Percentiles rank a stretch among this genome's conserved stretches.
Evolutionary conservation across 495 filamentous ascomycete genomes (phyloP).

Genomic region (Xylaria flabelliformis): DNA sequence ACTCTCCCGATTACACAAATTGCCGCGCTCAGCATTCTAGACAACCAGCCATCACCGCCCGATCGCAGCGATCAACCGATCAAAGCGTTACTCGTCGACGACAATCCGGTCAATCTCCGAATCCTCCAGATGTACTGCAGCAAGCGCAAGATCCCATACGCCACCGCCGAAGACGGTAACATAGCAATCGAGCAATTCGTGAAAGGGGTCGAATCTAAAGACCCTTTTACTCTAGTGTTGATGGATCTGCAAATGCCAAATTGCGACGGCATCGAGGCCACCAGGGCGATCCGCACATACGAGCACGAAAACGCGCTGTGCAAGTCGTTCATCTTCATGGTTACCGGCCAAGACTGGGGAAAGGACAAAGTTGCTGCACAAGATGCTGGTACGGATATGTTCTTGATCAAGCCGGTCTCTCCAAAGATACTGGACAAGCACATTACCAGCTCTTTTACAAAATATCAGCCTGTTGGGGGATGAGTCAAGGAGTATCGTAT

Average conservation of each 20-base stretch:
- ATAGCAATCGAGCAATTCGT: conserved; percentile 25
- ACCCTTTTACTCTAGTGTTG: conserved; percentile 20
- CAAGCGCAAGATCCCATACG: conserved; percentile 27
- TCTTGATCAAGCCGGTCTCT: conserved; percentile 22
- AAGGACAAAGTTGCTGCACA: conserved; percentile 20
- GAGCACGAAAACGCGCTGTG: conserved; percentile 18
- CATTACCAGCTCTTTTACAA: conserved; percentile 18
- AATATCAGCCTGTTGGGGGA: background rate
- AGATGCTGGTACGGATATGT: conserved; percentile 20
- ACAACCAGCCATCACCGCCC: background rate
- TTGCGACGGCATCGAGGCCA: conserved; percentile 29
- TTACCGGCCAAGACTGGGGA: conserved; percentile 30
- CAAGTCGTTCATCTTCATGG: conserved; percentile 24
- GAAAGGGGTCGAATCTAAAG: conserved; percentile 8
- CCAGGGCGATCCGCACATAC: conserved; percentile 22
- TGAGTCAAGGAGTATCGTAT: background rate
- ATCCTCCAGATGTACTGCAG: conserved; percentile 30
- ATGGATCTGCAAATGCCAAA: conserved; percentile 33
- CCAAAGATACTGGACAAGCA: conserved; percentile 22
- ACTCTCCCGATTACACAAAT: background rate
- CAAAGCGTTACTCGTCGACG: conserved; percentile 28
- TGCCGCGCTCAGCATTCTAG: background rate
- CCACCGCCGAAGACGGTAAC: conserved; percentile 18
- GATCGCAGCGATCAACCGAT: background rate
- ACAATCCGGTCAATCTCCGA: conserved; percentile 28